Conservation (phyloP, 805 yeast species). For the Pichia scutulata region DNA sequence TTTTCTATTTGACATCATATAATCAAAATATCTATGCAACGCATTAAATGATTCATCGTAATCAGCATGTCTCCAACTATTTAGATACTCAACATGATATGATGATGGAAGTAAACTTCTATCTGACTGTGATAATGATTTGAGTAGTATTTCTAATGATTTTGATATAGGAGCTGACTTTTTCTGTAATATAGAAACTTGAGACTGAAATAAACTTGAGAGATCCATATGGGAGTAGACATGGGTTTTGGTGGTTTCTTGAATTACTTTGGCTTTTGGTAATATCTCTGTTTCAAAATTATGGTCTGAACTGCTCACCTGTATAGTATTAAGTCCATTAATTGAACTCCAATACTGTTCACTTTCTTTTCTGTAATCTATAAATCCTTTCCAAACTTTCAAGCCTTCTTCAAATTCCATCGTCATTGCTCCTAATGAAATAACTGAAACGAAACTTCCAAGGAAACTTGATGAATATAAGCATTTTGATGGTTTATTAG, state of each 20-base stretch:
- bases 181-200: conserved; percentile 44
- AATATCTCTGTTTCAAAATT: conserved; percentile 7
- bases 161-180: conserved; percentile 45
- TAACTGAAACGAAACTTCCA: conserved; percentile 38
- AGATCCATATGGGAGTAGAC: conserved; percentile 41
- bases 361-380: conserved; percentile 28
- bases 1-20: conserved; percentile 60
- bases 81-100: conserved; percentile 54
- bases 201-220: conserved; percentile 42
- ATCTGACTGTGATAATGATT: conserved; percentile 41
- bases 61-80: conserved; percentile 49
- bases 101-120: conserved; percentile 36
- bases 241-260: background rate
- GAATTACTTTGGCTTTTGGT: background rate
- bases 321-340: conserved; percentile 8
- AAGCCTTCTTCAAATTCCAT: conserved; percentile 41
- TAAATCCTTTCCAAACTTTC: conserved; percentile 35
- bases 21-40: conserved; percentile 59
- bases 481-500: conserved; percentile 14
- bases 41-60: conserved; percentile 54
- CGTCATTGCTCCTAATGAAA: conserved; percentile 34
- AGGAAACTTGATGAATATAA: conserved; percentile 34
- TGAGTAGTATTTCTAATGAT: conserved; percentile 34
- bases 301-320: background rate
- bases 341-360: conserved; percentile 12